A percentile compares a stretch with the other conserved stretches of the same genome.
Evolutionary conservation across 495 filamentous ascomycete genomes (phyloP).

Genomic region (Hyaloscypha variabilis): DNA sequence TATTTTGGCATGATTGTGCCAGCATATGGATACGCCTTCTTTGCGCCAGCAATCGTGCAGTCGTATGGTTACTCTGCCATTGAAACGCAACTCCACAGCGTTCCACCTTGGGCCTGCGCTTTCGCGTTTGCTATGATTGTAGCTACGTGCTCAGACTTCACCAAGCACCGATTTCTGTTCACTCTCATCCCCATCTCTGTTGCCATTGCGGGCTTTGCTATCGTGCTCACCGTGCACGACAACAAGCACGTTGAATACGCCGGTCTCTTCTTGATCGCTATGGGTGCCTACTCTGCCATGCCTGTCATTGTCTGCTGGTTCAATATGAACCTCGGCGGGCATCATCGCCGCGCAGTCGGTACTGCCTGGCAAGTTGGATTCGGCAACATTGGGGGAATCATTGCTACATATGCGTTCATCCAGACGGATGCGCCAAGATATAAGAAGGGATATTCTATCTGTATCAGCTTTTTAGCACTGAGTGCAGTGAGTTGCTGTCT

Average conservation of each 20-base stretch:
- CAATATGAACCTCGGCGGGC: constrained; percentile 88
- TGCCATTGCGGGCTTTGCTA: constrained; percentile 69
- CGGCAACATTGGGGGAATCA: constrained; percentile 94
- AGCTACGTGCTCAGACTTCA: constrained; percentile 67
- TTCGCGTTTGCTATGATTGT: constrained; percentile 77
- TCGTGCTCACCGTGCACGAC: constrained; percentile 67
- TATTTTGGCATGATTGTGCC: constrained; percentile 68
- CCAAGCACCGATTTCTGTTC: constrained; percentile 76
- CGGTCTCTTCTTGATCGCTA: constrained; percentile 73
- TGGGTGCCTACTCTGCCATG: constrained; percentile 70
- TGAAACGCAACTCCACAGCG: constrained; percentile 36
- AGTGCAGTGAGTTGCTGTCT: constrained; percentile 59
- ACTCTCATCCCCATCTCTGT: constrained; percentile 65
- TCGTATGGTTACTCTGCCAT: constrained; percentile 31
- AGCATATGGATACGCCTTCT: constrained; percentile 48
- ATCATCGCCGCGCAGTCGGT: constrained; percentile 81
- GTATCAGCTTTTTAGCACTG: constrained; percentile 72
- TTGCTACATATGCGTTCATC: constrained; percentile 83
- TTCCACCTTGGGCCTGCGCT: constrained; percentile 71
- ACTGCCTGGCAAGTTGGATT: constrained; percentile 90
- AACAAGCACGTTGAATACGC: constrained; percentile 66
- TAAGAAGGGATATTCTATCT: constrained; percentile 76
- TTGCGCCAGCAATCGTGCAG: constrained; percentile 66
- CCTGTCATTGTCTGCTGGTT: constrained; percentile 92
- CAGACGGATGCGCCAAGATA: constrained; percentile 70